Base-by-base conservation (phyloP, 2,329 filamentous ascomycete species). In the Cytospora mali region DNA sequence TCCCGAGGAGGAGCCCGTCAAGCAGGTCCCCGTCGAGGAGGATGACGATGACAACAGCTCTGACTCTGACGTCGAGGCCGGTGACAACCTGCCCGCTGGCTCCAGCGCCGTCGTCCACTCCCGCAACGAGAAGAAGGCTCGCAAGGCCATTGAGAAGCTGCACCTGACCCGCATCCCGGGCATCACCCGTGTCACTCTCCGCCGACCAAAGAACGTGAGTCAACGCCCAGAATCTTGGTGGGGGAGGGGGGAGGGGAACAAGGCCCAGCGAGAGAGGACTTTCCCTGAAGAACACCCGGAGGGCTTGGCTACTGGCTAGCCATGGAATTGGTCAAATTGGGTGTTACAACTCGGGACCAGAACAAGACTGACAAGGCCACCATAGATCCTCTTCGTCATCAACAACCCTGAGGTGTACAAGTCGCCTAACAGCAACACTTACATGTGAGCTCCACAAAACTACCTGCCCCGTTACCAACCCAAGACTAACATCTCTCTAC, bases 41-140 rank as follows among this genome's bases (percentile, higher is more conserved):
- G 86, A 89, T 73, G 88, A 88, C 68, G 84, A 84, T 68, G 87
- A 88, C 69, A 87, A 84, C 75, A 88, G 85, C 81, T 88, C 87
- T 74, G 89, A 92, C 71, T 91, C 89, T 73, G 90, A 90, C 73
- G 88, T 86, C 72, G 93, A 95, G 78, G 88, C 86, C 67, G 87
- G 83, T 71, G 86, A 86, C 66, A 78, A 77, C 71, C 77, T 86
- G 70, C 92, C 94, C 76, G 89, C 91, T 71, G 95, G 94, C 76
- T 91, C 93, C 75, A 88, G 90, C 69, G 90, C 94, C 75, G 88
- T 95, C 73, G 89, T 99, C 75, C 94, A 98, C 87, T 97, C 92
- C 77, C 93, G 95, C 80, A 98, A 98, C 84, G 95, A 99, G 90
- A 99, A 99, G 91, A 99, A 99, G 89, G 96, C 95, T 74, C 90